Percentiles rank a stretch among this genome's conserved stretches.
phyloP scores from a whole-genome alignment of 2,329 filamentous ascomycete genomes.

The Pseudogymnoascus sp. region DNA sequence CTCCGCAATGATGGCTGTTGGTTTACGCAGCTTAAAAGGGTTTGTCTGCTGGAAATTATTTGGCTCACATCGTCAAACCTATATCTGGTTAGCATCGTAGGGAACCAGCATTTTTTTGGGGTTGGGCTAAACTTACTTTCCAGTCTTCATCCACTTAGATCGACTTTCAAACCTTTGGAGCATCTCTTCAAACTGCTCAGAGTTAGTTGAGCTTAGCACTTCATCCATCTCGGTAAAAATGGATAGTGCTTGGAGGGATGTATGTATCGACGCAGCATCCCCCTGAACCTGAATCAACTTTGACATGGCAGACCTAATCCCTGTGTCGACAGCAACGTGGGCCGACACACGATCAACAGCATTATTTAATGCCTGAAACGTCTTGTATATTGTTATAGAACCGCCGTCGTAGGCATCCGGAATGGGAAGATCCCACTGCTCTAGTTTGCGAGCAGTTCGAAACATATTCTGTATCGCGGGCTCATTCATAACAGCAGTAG shows the following conservation, averaged over 20 bases:
- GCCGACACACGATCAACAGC: slow-evolving; percentile 49
- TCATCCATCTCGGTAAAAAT: slow-evolving; percentile 77
- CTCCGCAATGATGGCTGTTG: slow-evolving; percentile 57
- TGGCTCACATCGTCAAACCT: slow-evolving; percentile 72
- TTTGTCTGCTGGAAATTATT: slow-evolving; percentile 75
- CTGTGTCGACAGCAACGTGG: slow-evolving; percentile 51
- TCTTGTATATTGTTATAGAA: slow-evolving; percentile 66
- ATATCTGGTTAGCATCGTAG: slow-evolving; percentile 29
- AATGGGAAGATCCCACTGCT: slow-evolving; percentile 84
- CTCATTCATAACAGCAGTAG: slow-evolving; percentile 43
- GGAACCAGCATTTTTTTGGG: slow-evolving; percentile 15
- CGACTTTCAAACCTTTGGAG: slow-evolving; percentile 58
- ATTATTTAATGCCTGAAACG: slow-evolving; percentile 70
- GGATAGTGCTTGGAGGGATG: slow-evolving; percentile 55
- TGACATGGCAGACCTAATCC: slow-evolving; percentile 52
- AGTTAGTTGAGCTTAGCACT: slow-evolving; percentile 52
- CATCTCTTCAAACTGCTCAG: slow-evolving; percentile 51
- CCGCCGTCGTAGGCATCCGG: slow-evolving; percentile 55
- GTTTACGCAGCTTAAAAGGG: slow-evolving; percentile 70
- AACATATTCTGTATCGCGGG: slow-evolving; percentile 64
- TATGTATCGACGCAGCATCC: slow-evolving; percentile 44
- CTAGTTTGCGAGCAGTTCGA: slow-evolving; percentile 69
- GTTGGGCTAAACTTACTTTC: slow-evolving; percentile 50
- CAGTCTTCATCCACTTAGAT: slow-evolving; percentile 72
- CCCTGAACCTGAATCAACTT: slow-evolving; percentile 42